Conservation (phyloP, 2,329 filamentous ascomycete species). For the Colletotrichum tamarilloi region DNA sequence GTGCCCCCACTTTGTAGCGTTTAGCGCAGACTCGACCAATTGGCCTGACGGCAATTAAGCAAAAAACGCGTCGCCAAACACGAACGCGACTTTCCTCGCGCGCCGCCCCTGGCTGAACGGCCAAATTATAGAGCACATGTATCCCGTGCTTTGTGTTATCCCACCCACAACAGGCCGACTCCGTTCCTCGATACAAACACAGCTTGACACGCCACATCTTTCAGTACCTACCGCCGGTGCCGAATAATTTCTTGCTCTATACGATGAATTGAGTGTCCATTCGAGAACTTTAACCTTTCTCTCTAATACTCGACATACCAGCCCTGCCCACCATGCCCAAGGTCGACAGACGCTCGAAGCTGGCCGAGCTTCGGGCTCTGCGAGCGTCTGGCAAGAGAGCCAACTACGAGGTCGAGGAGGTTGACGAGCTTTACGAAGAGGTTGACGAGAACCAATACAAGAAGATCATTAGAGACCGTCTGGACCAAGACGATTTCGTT, state of each 20-base stretch:
- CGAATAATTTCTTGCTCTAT: neutral
- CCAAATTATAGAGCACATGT: constrained; percentile 28
- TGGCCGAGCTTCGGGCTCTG: constrained; percentile 85
- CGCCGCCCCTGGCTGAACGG: constrained; percentile 20
- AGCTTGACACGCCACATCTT: constrained; percentile 5
- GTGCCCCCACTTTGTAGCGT: neutral
- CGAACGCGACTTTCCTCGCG: constrained; percentile 27
- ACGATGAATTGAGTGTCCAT: constrained; percentile 10
- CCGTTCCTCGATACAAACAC: constrained; percentile 1
- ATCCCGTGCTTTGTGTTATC: constrained; percentile 10
- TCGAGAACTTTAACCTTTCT: neutral
- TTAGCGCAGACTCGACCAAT: constrained; percentile 10
- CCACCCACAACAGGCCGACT: constrained; percentile 6
- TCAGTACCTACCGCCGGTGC: neutral
- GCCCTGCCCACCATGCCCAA: constrained; percentile 51
- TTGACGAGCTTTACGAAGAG: constrained; percentile 89
- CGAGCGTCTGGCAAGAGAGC: constrained; percentile 92
- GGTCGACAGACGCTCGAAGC: constrained; percentile 60
- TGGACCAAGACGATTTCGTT: constrained; percentile 97
- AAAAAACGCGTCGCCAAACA: constrained; percentile 34
- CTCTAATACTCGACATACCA: neutral
- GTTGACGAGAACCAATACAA: constrained; percentile 98
- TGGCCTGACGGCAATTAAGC: constrained; percentile 20
- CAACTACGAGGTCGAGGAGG: constrained; percentile 86
- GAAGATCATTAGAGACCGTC: constrained; percentile 87